These are phyloP conservation scores for Glomus cerebriforme DNA, from an alignment of 192 early-diverging fungal genomes.

Conservation along the genomic window DNA sequence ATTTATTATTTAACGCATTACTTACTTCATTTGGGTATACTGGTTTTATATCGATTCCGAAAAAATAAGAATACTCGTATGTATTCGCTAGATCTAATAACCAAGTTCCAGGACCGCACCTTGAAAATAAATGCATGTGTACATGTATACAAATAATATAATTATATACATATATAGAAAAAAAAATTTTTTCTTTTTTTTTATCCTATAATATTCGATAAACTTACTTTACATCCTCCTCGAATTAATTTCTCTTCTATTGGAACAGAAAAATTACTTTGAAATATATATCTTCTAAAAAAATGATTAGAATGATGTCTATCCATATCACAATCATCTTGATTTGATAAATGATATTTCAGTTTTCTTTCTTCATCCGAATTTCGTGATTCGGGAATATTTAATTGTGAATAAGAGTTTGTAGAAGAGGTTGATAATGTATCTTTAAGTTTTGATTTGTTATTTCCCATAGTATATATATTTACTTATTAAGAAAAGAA, in stretches of 20 bases:
- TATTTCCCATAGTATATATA: neutral
- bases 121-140: neutral
- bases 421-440: no score
- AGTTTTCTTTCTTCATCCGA: neutral
- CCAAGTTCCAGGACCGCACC: neutral
- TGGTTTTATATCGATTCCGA: neutral
- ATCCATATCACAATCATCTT: neutral
- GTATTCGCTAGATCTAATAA: neutral
- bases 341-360: neutral
- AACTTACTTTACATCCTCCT: neutral
- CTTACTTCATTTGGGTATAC: neutral
- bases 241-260: neutral
- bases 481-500: no score
- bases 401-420: neutral
- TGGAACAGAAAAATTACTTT: slow-evolving; percentile 2
- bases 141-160: neutral
- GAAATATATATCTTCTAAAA: neutral
- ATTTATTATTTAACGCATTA: no score
- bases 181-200: no score
- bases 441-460: neutral
- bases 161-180: no score
- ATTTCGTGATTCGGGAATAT: neutral
- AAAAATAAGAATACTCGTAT: neutral
- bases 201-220: no score
- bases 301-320: neutral